phyloP scores from a whole-genome alignment of 2,329 filamentous ascomycete species.

The Rosellinia necatrix region DNA sequence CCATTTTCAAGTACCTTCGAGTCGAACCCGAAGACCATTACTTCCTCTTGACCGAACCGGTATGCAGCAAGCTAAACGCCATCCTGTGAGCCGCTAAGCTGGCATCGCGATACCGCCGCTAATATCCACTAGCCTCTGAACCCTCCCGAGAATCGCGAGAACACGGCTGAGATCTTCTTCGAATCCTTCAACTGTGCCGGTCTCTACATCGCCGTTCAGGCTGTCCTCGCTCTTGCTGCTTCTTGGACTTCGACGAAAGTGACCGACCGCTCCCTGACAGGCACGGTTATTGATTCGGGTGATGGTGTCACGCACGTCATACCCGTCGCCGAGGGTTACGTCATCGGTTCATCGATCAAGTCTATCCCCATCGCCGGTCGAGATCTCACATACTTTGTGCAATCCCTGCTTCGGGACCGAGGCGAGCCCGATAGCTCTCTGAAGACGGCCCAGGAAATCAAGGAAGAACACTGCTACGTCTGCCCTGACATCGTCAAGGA shows the following conservation, averaged over 20 bases:
- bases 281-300: slow-evolving; percentile 97
- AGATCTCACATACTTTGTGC: slow-evolving; percentile 98
- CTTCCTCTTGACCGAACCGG: slow-evolving; percentile 96
- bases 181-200: slow-evolving; percentile 99
- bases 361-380: slow-evolving; percentile 97
- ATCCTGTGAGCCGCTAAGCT: neutral
- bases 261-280: slow-evolving; percentile 91
- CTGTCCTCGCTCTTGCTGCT: slow-evolving; percentile 91
- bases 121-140: slow-evolving; percentile 74
- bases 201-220: slow-evolving; percentile 98
- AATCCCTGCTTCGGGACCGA: slow-evolving; percentile 91
- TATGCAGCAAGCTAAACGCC: slow-evolving; percentile 57
- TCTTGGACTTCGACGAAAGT: slow-evolving; percentile 99
- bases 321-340: slow-evolving; percentile 96
- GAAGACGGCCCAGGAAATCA: slow-evolving; percentile 97
- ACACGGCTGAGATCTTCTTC: slow-evolving; percentile 99
- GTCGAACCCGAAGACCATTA: slow-evolving; percentile 99
- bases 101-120: slow-evolving; percentile 13
- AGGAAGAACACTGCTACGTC: slow-evolving; percentile 98
- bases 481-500: slow-evolving; percentile 99
- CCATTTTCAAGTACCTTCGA: slow-evolving; percentile 98
- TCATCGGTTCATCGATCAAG: slow-evolving; percentile 98
- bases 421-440: slow-evolving; percentile 95
- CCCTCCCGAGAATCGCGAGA: slow-evolving; percentile 97
- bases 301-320: slow-evolving; percentile 99